phyloP scores from a whole-genome alignment of 371 early-diverging fungal genomes.

The Circinella umbellata region DNA sequence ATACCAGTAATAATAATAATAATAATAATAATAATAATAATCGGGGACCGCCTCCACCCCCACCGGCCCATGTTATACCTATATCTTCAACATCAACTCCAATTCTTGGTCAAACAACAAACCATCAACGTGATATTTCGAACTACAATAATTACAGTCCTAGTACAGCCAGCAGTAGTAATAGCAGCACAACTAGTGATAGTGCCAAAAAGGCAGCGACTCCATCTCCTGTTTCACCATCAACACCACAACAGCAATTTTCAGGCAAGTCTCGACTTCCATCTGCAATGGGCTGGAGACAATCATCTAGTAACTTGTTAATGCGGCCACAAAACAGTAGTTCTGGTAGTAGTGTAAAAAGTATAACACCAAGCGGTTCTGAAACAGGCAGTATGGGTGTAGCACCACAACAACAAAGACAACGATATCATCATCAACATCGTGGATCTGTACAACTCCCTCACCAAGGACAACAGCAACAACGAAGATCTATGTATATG shows the following conservation, averaged over 20 bases:
- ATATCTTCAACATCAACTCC: conserved; percentile 3
- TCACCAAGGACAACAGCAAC: neutral
- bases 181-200: neutral
- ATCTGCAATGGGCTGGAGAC: conserved; percentile 2
- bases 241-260: neutral
- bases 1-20: no score
- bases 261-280: conserved; percentile 3
- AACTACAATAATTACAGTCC: conserved; percentile 1
- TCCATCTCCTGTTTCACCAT: neutral
- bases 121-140: neutral
- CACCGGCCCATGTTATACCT: conserved; percentile 8
- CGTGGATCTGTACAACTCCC: neutral
- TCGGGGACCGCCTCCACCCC: neutral
- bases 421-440: conserved; percentile 6
- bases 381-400: conserved; percentile 6
- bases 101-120: neutral
- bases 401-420: conserved; percentile 11
- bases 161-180: neutral
- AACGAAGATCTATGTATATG: conserved; percentile 12
- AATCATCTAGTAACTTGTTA: neutral
- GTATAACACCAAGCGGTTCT: conserved; percentile 14
- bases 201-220: neutral
- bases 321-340: conserved; percentile 11
- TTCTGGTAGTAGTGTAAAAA: conserved; percentile 12
- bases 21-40: no score